phyloP scores from a whole-genome alignment of 768 basidiomycete genomes.

The Russula lepida region DNA sequence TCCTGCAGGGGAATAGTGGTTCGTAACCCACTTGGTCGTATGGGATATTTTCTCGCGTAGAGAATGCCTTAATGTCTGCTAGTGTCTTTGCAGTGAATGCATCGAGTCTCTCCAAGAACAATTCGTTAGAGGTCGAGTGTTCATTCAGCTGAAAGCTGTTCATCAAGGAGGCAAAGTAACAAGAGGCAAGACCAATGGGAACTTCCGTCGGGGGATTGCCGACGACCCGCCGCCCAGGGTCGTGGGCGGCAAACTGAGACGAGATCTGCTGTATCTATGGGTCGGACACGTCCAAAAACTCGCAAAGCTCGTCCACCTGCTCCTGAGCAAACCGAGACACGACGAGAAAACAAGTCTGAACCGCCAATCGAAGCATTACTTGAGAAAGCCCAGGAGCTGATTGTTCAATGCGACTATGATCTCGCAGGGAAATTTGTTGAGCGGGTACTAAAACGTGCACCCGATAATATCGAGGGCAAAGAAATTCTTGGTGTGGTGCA shows the following conservation, averaged over 20 bases:
- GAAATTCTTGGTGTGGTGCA: conserved; percentile 76
- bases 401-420: conserved; percentile 79
- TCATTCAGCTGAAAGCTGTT: conserved; percentile 19
- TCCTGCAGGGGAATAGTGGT: background rate
- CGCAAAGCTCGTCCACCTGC: conserved; percentile 23
- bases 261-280: conserved; percentile 21
- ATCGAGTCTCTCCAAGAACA: conserved; percentile 60
- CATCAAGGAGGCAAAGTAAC: background rate
- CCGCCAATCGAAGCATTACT: conserved; percentile 38
- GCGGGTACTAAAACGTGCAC: conserved; percentile 57
- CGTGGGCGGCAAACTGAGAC: background rate
- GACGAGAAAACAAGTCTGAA: conserved; percentile 32
- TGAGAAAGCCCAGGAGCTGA: conserved; percentile 71
- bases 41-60: conserved; percentile 47
- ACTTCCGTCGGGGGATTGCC: background rate
- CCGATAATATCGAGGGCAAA: conserved; percentile 55
- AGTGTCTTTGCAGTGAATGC: conserved; percentile 53
- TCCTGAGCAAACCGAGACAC: conserved; percentile 27
- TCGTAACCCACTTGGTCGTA: conserved; percentile 47
- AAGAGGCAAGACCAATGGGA: background rate
- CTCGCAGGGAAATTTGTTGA: conserved; percentile 66
- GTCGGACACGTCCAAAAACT: conserved; percentile 29
- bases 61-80: conserved; percentile 50
- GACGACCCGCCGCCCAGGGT: background rate
- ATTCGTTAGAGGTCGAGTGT: conserved; percentile 33